phyloP scores from a whole-genome alignment of 192 early-diverging fungal species.

The Lunasporangiospora selenospora region DNA sequence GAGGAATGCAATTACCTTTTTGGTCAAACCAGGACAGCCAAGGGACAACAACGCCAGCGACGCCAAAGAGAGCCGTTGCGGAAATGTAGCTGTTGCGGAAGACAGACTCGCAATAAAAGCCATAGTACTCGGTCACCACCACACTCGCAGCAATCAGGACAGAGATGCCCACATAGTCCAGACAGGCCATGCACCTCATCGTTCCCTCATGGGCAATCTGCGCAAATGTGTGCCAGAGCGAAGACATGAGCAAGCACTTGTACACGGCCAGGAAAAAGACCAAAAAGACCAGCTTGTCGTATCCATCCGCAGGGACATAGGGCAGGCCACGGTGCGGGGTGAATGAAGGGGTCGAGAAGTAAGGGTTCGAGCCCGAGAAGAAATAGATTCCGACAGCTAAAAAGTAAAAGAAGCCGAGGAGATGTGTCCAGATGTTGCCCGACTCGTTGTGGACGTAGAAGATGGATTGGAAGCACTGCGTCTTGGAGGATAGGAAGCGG shows the following conservation, averaged over 20 bases:
- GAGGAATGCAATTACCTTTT: too few species aligned
- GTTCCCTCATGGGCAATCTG: slow-evolving; percentile 58
- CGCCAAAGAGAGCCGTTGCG: slow-evolving; percentile 55
- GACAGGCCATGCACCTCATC: slow-evolving; percentile 61
- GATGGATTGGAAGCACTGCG: slow-evolving; percentile 62
- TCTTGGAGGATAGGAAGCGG: slow-evolving; percentile 58
- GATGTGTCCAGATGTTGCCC: slow-evolving; percentile 73
- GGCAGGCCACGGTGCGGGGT: slow-evolving; percentile 28
- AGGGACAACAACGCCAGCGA: slow-evolving; percentile 56
- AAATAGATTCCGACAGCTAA: slow-evolving; percentile 61
- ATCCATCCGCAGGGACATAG: slow-evolving; percentile 42
- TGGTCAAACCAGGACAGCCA: slow-evolving; percentile 61
- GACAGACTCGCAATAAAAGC: slow-evolving; percentile 57
- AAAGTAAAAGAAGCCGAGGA: slow-evolving; percentile 66
- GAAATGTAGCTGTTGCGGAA: slow-evolving; percentile 55
- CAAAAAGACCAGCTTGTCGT: slow-evolving; percentile 57
- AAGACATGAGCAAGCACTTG: slow-evolving; percentile 65
- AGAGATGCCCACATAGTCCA: slow-evolving; percentile 72
- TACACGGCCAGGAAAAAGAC: slow-evolving; percentile 65
- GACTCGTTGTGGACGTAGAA: slow-evolving; percentile 75
- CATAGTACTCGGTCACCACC: slow-evolving; percentile 64
- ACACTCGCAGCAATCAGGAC: slow-evolving; percentile 67
- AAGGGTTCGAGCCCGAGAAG: slow-evolving; percentile 45
- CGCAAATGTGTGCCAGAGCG: slow-evolving; percentile 68
- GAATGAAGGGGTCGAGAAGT: slow-evolving; percentile 26